These are phyloP conservation scores for Groenewaldozyma sp. DNA, from an alignment of 1,139 yeast species.

Conservation along the genomic window DNA sequence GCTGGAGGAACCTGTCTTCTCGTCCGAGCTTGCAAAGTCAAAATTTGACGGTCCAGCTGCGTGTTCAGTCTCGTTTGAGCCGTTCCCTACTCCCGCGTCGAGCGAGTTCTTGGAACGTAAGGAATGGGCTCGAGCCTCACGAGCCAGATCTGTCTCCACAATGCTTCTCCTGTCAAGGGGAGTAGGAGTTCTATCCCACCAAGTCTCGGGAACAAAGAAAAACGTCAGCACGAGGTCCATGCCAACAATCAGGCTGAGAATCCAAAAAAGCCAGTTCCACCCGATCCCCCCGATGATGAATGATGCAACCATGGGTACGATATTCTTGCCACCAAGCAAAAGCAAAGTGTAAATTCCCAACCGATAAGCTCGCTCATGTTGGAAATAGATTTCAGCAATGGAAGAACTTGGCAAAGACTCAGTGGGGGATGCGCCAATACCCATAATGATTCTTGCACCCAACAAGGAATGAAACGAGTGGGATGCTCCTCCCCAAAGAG, in stretches of 20 bases:
- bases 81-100: neutral
- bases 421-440: constrained; percentile 53
- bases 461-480: constrained; percentile 41
- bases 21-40: constrained; percentile 5
- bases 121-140: constrained; percentile 28
- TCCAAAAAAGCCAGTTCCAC: constrained; percentile 59
- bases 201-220: constrained; percentile 56
- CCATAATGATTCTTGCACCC: constrained; percentile 51
- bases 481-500: constrained; percentile 48
- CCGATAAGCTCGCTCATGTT: constrained; percentile 58
- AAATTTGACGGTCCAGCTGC: neutral
- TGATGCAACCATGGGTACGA: constrained; percentile 49
- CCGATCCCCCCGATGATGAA: constrained; percentile 42
- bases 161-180: constrained; percentile 42
- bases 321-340: constrained; percentile 53
- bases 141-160: constrained; percentile 43
- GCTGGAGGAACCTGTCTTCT: too few relatives aligned
- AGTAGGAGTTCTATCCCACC: constrained; percentile 51
- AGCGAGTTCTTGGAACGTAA: neutral
- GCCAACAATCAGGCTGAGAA: constrained; percentile 46
- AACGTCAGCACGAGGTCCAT: constrained; percentile 38
- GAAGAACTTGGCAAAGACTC: constrained; percentile 56
- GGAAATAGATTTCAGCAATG: constrained; percentile 54
- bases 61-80: neutral
- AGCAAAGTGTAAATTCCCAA: constrained; percentile 54